Evolutionary conservation across 305 asterid genomes (phyloP), one percentile per base, ranked within the genome.

Genomic region (Stenogyne calaminthoides): DNA sequence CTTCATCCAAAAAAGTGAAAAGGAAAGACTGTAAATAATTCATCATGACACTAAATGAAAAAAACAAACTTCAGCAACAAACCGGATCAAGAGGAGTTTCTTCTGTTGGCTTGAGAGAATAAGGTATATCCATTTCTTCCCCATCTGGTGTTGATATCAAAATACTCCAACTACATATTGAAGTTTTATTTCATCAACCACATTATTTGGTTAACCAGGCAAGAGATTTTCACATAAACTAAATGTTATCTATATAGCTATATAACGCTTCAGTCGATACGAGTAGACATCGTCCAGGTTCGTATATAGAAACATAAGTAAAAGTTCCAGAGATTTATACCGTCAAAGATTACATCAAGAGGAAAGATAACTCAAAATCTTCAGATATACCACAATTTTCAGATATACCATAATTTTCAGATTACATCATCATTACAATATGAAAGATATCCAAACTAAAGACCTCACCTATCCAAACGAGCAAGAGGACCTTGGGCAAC

Each of bases 71-170:
- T 46, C 61, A 63, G 74, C 72, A 72, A 64, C 74, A 67, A 75
- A 95, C 99, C 98, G 79, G 87, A 75, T 92, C 99, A 49, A 92
- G 96, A 73, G 97, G 86, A 65, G 85, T 80, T 82, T 80, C 93
- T 73, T 92, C 93, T 3, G 88, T 75, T 56, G 69, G 68, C 84
- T 87, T 85, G 83, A 95, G 80, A 76, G 99, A 84, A 82, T 95
- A 77, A 60, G 99, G 95, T 51, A 85, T 74, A 80, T 87, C 92
- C 88, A 95, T 76, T 54, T 81, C 88, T 76, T 84, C 89, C 1
- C 94, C 96, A 76, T 86, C 89, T 70, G 99, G 98, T 86, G 83
- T 92, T 70, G 93, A 88, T 78, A 95, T 82, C 82, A 89, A 81
- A 76, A 90, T 74, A 67, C 82, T 78, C 98, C 99, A 92, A 76